Base-by-base conservation (phyloP, 176 grass and related monocot species). In the Guadua angustifolia region DNA sequence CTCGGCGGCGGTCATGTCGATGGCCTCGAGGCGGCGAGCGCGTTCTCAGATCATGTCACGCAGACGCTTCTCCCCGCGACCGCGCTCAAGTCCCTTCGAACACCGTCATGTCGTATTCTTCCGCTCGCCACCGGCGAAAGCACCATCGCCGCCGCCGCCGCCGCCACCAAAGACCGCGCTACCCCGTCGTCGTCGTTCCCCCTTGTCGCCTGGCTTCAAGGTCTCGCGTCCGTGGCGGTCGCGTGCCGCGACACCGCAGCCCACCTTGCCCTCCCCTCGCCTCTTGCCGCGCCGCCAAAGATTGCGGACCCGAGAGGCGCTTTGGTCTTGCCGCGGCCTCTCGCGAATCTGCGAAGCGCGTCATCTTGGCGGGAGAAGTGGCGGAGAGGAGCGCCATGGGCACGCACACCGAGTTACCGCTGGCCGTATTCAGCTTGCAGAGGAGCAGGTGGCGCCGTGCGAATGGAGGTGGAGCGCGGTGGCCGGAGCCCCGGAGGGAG, bases 11-110 rank as follows among this genome's bases (percentile, higher is more conserved):
- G 77, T 66, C 93, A 93, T 85, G 79, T 98, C 95, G 47, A 95
- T 90, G 45, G 95, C 95, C 79, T 98, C 95, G 19, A 98, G 78
- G 11, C 95, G 85, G 93, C 95, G n/a, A 98, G n/a, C n/a, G n/a
- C n/a, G n/a, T n/a, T n/a, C n/a, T n/a, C n/a, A n/a, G n/a, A n/a
- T n/a, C n/a, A n/a, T n/a, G n/a, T n/a, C n/a, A n/a, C n/a, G n/a
- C n/a, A n/a, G n/a, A n/a, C n/a, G n/a, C n/a, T n/a, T n/a, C n/a
- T n/a, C n/a, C n/a, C n/a, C n/a, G n/a, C n/a, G n/a, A n/a, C n/a
- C n/a, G n/a, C n/a, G n/a, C n/a, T n/a, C n/a, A n/a, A n/a, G n/a
- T n/a, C n/a, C n/a, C n/a, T n/a, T 85, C 92, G 93, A 98, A 98
- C 40, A 98, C 95, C 87, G 90, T 79, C 88, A 98, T 93, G 7